Conservation (phyloP, 1,284 basidiomycete species). For the Ceratorhiza oryzae-sativae region DNA sequence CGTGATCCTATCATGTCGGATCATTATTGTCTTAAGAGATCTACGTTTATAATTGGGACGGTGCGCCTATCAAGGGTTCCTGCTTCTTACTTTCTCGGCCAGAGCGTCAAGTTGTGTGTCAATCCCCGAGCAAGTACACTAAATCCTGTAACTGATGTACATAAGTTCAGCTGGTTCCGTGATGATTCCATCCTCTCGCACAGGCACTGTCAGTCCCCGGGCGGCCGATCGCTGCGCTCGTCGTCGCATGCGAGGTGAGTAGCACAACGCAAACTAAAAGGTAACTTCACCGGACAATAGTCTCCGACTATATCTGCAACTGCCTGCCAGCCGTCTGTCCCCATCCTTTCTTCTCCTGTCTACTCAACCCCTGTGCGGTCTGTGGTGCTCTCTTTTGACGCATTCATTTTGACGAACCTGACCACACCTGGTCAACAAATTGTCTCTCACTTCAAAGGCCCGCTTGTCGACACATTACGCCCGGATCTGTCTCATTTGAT, state of each 20-base stretch:
- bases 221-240: conserved; percentile 11
- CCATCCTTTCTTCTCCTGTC: conserved; percentile 1
- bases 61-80: background rate
- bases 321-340: background rate
- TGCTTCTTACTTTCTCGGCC: background rate
- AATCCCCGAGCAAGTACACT: background rate
- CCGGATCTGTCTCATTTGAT: background rate
- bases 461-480: background rate
- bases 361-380: background rate
- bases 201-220: background rate
- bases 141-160: background rate
- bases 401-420: background rate
- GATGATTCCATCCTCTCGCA: background rate
- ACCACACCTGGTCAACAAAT: background rate
- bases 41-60: background rate
- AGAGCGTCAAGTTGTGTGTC: background rate
- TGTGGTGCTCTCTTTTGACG: background rate
- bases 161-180: background rate
- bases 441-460: no score
- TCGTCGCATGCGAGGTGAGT: conserved; percentile 12
- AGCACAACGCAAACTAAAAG: background rate
- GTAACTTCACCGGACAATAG: background rate
- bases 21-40: background rate
- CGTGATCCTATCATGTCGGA: conserved; percentile 3
- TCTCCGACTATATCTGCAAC: background rate